Base-by-base conservation (phyloP, 1,284 basidiomycete genomes). In the Microbotryum intermedium region DNA sequence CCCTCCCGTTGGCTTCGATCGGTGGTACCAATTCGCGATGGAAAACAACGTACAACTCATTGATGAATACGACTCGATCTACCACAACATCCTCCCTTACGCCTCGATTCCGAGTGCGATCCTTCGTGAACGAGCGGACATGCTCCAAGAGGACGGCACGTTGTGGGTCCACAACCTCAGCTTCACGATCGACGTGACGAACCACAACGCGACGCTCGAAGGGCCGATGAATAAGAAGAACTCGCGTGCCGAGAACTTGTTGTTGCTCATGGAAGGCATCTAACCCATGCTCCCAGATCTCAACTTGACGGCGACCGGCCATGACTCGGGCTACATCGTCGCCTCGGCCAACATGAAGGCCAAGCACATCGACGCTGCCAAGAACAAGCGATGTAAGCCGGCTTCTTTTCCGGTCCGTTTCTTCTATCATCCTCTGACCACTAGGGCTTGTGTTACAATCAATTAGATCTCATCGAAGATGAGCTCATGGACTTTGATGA, bases 21-120 rank as follows among this genome's bases (percentile, higher is more conserved):
- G 25, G 4, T 70, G 71, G 70, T 72, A 51, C 57, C 30, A 20
- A 3, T 71, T 66, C 46, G 67, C 65, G 8, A 55, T 29, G 3
- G 25, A 43, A 18, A 42, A 71, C 56, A 52, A 60, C 30, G 61
- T 70, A 8, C 58, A 57, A 9, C 56, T 71, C 57, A 53, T 67
- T 18, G 71, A 72, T 57, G 71, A 71, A 52, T 71, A 69, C 61
- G 70, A 71, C 52, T 63, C 65, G 26, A 67, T 71, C 28, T 44
- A 62, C 26, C 43, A 56, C 43, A 56, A 58, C 2, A 62, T 71
- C 11, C 49, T 53, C 18, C 69, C 66, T 0, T 71, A 60, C 58
- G 50, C 57, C 25, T 64, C 60, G 8, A 58, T 70, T 25, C 61
- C 59, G 1, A 55, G 59, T 13, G 58, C 54, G 9, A 53, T 68